These are phyloP conservation scores for Saturnispora sekii DNA, from an alignment of 805 yeast genomes.

Conservation along the genomic window DNA sequence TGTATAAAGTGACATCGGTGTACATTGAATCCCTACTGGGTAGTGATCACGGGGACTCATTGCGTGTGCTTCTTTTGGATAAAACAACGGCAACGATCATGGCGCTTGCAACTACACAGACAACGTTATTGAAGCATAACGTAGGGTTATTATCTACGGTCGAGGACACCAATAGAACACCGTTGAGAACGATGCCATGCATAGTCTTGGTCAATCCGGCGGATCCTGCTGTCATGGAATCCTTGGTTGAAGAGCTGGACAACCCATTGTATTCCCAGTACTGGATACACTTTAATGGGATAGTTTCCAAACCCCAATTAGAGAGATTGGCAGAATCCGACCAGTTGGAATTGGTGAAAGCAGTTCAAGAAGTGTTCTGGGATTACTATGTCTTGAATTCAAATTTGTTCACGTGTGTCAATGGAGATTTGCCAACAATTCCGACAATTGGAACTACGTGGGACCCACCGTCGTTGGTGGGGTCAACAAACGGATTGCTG, in stretches of 20 bases:
- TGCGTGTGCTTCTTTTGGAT: conserved; percentile 74
- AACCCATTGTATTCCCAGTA: conserved; percentile 75
- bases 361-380: conserved; percentile 75
- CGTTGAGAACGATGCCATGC: conserved; percentile 73
- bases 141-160: conserved; percentile 72
- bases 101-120: conserved; percentile 85
- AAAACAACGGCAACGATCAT: conserved; percentile 69
- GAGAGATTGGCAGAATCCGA: conserved; percentile 89
- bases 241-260: conserved; percentile 55
- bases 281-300: conserved; percentile 69
- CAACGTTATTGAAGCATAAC: conserved; percentile 70
- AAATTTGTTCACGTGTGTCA: conserved; percentile 40
- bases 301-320: conserved; percentile 62
- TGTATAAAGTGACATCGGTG: conserved; percentile 35
- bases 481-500: conserved; percentile 33
- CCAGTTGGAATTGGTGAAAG: conserved; percentile 66
- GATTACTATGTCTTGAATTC: conserved; percentile 71
- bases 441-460: conserved; percentile 28
- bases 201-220: conserved; percentile 67
- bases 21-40: conserved; percentile 33
- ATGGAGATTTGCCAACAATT: conserved; percentile 16
- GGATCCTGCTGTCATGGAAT: conserved; percentile 48
- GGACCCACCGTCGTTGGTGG: conserved; percentile 36
- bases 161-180: conserved; percentile 49
- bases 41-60: conserved; percentile 24